Evolutionary conservation across 31 red algal genomes (phyloP), one percentile per base, ranked within the genome.

Genomic region (Asparagopsis taxiformis): DNA sequence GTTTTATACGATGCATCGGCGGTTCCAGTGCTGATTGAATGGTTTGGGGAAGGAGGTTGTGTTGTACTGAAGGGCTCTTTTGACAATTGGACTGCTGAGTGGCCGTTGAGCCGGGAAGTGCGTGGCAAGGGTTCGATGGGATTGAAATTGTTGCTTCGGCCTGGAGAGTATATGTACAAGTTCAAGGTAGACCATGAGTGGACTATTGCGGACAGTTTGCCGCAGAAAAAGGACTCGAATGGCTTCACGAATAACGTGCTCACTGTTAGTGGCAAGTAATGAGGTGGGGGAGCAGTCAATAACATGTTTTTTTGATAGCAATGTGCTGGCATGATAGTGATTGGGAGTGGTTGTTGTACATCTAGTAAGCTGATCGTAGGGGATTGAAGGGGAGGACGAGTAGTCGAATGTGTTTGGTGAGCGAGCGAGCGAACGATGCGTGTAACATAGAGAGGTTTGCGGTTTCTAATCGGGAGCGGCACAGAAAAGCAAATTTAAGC

Each of bases 1-100:
- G 84, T 77, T 37, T 33, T 86, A 2, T 77, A 88, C 41, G 87
- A 89, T 32, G 57, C 59, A n/a, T 44, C 55, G 44, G 56, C 88
- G n/a, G 44, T 31, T 24, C 83, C 75, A 24, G 89, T 80, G 0
- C 17, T 70, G 34, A 53, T 92, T 25, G 33, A 78, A 55, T 94
- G 91, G 88, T 26, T 28, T 55, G 89, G 79, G 3, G 67, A 30
- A 17, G 85, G 79, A n/a, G 62, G 72, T 24, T 70, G 25, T 57
- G 85, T 99, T 50, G 62, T 74, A 4, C 36, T 99, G 55, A 99
- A 99, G 79, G 96, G 96, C 31, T 94, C 96, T 1, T 99, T 95
- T 60, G 96, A 99, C 71, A 74, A 79, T 33, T 99, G 96, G 96
- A 63, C 79, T 4, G 68, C 83, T 24, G 84, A 90, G 43, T 99